Conservation (phyloP, 176 grass and related monocot species). For the Bonia amplexicaulis region DNA sequence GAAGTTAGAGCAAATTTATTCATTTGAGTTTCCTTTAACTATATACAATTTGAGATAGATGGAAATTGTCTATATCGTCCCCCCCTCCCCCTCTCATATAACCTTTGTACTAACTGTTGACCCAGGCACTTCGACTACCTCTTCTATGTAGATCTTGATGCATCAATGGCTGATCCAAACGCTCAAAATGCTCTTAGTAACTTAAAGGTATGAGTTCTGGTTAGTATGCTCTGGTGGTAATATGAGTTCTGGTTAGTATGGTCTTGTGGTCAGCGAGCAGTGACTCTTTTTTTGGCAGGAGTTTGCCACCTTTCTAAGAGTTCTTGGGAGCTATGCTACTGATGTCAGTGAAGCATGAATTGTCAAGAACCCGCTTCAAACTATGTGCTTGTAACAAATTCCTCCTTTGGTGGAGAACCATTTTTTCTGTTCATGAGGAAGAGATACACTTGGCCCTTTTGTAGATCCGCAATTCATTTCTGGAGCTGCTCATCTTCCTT, state of each 20-base stretch:
- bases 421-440: background rate
- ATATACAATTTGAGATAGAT: background rate
- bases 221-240: background rate
- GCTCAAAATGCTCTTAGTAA: conserved; percentile 72
- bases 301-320: conserved; percentile 68
- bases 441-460: background rate
- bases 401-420: background rate
- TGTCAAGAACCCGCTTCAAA: background rate
- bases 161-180: conserved; percentile 82
- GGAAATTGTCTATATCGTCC: background rate
- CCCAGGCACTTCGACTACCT: conserved; percentile 85
- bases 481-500: background rate
- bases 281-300: conserved; percentile 37
- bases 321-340: conserved; percentile 73
- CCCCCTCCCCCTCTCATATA: background rate
- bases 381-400: background rate
- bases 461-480: background rate
- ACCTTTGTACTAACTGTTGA: background rate
- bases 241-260: background rate
- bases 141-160: conserved; percentile 91
- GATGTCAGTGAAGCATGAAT: conserved; percentile 60
- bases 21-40: background rate
- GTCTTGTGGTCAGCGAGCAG: background rate
- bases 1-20: conserved; percentile 40
- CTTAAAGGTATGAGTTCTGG: conserved; percentile 48